phyloP scores from a whole-genome alignment of 2,329 filamentous ascomycete genomes.

The Lasiodiplodia theobromae region DNA sequence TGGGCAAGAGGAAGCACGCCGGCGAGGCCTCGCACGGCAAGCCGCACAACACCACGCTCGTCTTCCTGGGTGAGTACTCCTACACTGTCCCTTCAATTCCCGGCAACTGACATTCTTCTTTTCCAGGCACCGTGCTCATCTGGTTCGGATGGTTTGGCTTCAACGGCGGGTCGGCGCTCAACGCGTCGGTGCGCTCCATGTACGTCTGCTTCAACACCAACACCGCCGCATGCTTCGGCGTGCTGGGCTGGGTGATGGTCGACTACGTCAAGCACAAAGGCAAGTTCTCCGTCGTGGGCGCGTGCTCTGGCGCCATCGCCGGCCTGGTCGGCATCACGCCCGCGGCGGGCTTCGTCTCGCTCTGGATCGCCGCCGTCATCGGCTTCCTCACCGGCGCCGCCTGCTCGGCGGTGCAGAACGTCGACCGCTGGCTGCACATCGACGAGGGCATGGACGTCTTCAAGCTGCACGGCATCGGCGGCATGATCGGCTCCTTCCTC shows the following conservation, averaged over 20 bases:
- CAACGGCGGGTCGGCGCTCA: slow-evolving; percentile 64
- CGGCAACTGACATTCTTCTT: neutral
- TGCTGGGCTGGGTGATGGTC: slow-evolving; percentile 62
- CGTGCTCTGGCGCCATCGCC: slow-evolving; percentile 65
- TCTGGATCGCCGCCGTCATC: slow-evolving; percentile 63
- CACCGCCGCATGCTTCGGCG: slow-evolving; percentile 61
- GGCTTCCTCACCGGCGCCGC: slow-evolving; percentile 62
- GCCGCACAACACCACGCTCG: slow-evolving; percentile 68
- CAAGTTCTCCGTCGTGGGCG: slow-evolving; percentile 63
- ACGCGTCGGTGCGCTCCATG: slow-evolving; percentile 61
- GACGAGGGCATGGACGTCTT: slow-evolving; percentile 68
- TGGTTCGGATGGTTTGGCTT: slow-evolving; percentile 71
- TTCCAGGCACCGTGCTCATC: slow-evolving; percentile 65
- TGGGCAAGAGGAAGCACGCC: slow-evolving; percentile 64
- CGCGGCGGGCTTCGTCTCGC: slow-evolving; percentile 60
- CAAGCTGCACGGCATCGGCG: slow-evolving; percentile 65
- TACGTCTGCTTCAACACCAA: slow-evolving; percentile 66
- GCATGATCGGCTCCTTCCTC: slow-evolving; percentile 61
- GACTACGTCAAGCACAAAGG: slow-evolving; percentile 61
- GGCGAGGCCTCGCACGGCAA: slow-evolving; percentile 60
- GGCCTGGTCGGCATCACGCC: slow-evolving; percentile 68
- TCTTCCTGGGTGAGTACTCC: slow-evolving; percentile 59
- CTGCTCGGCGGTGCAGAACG: slow-evolving; percentile 57
- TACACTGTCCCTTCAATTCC: too few species aligned
- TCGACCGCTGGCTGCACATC: slow-evolving; percentile 62